Base-by-base conservation (phyloP, 1,284 basidiomycete species). In the Apiotrichum porosum region DNA sequence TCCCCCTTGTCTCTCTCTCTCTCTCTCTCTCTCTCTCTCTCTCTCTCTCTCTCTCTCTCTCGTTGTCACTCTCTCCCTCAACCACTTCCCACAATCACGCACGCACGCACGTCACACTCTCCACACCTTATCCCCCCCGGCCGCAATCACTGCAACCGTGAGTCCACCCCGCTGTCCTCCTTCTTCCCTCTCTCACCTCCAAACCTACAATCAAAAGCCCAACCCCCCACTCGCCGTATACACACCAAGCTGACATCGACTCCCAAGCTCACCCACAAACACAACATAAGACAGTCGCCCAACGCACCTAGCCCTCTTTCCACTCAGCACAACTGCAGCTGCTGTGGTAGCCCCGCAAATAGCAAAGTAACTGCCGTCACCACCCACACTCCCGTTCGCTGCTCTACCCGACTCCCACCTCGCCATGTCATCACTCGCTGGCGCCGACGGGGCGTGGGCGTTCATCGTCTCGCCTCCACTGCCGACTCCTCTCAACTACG, bases 401-500 rank as follows among this genome's bases (percentile, higher is more conserved):
- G n/a, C n/a, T n/a, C n/a, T n/a, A n/a, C n/a, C n/a, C 37, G n/a
- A 21, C 39, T 24, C 36, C 15, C 28, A 37, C 36, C 15, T 15
- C 40, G 30, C 19, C 30, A 50, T 50, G 40, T 4, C 48, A 1
- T 18, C 47, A 8, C 4, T 48, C 21, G 38, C 42, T 18, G 38
- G 35, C 12, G 41, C 41, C 4, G 30, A 28, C 5, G 37, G 37
- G 34, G 15, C 40, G 34, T 51, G 43, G 39, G 28, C 42, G 13
- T 23, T 43, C 36, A 24, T 48, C 43, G 28, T 51, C 15, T 17
- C 48, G 19, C 53, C 53, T 3, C 36, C 42, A n/a, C 47, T 55
- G 9, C 53, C 53, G 4, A 24, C 37, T 12, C 53, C 53, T 1
- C 30, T 55, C 46, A 51, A 42, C 47, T 55, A 55, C 30, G 53